phyloP scores from a whole-genome alignment of 1,139 yeast species.

The Ogataea hybrid region DNA sequence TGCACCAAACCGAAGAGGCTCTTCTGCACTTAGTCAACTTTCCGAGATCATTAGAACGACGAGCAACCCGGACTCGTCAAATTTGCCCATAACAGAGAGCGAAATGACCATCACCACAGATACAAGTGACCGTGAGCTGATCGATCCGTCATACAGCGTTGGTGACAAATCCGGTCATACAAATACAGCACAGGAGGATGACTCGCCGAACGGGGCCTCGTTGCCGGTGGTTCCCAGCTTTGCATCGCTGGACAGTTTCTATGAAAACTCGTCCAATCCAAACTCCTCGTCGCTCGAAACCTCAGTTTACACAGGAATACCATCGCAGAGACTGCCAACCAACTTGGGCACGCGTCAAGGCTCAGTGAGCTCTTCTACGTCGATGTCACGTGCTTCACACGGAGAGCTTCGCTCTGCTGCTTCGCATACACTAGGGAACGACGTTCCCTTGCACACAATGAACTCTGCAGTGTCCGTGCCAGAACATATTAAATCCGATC shows the following conservation, averaged over 20 bases:
- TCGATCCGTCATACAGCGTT: background rate
- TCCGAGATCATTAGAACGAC: slow-evolving; percentile 21
- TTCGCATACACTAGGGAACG: background rate
- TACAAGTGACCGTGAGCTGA: background rate
- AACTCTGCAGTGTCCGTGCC: slow-evolving; percentile 27
- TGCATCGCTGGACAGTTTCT: slow-evolving; percentile 73
- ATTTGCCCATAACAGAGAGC: slow-evolving; percentile 10
- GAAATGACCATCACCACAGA: slow-evolving; percentile 12
- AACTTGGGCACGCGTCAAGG: slow-evolving; percentile 4
- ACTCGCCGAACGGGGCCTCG: slow-evolving; percentile 33
- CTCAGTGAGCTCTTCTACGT: slow-evolving; percentile 6
- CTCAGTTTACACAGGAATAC: slow-evolving; percentile 9
- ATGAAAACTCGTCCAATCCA: slow-evolving; percentile 44
- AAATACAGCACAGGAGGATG: slow-evolving; percentile 24
- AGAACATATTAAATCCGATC: slow-evolving; percentile 20
- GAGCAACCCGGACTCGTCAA: slow-evolving; percentile 2
- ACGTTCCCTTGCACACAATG: slow-evolving; percentile 13
- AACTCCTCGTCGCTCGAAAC: slow-evolving; percentile 7
- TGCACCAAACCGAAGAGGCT: slow-evolving; percentile 12
- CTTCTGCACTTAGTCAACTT: slow-evolving; percentile 20
- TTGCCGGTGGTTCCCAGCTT: slow-evolving; percentile 70
- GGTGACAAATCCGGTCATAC: slow-evolving; percentile 25
- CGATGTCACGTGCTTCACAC: slow-evolving; percentile 3
- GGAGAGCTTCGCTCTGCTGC: slow-evolving; percentile 1
- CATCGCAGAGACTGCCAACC: slow-evolving; percentile 12